phyloP scores from a whole-genome alignment of 225 moss, liverwort and hornwort species.

The Marchantia polymorpha region DNA sequence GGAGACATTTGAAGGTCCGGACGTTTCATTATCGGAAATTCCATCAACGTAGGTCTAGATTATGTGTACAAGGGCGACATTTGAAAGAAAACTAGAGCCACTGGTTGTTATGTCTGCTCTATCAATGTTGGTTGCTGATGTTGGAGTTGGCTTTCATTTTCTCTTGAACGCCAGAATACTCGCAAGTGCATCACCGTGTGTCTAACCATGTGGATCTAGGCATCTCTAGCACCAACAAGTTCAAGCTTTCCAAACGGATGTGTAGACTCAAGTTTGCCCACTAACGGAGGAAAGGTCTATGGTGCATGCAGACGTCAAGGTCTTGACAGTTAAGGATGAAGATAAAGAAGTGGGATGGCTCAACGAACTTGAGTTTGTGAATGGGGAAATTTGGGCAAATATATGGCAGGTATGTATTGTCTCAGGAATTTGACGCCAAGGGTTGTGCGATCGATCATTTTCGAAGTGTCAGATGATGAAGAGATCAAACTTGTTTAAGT shows the following conservation, averaged over 20 bases:
- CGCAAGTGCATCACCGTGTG: not conserved
- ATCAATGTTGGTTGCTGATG: not conserved
- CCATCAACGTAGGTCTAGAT: not conserved
- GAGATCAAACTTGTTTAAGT: not conserved
- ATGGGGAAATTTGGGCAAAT: conserved; percentile 89
- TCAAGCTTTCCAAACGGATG: not conserved
- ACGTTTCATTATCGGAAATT: not conserved
- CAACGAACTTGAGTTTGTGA: conserved; percentile 88
- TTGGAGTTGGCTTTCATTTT: not conserved
- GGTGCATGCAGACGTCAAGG: conserved; percentile 55
- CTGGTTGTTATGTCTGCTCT: not conserved
- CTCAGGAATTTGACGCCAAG: not conserved
- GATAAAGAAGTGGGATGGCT: conserved; percentile 69
- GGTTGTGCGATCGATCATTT: not conserved
- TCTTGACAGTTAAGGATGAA: conserved; percentile 66
- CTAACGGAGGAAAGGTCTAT: not conserved
- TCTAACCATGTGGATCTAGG: not conserved
- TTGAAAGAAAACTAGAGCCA: not conserved
- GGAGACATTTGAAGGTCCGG: conserved; percentile 69
- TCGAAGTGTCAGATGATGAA: not conserved
- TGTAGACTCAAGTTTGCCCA: not conserved
- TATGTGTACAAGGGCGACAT: not conserved
- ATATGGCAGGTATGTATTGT: conserved; percentile 60
- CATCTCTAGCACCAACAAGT: not conserved
- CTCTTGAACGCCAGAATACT: not conserved